Evolutionary conservation across 2,329 filamentous ascomycete genomes (phyloP).

Genomic region (Phaeosphaeria sp.): DNA sequence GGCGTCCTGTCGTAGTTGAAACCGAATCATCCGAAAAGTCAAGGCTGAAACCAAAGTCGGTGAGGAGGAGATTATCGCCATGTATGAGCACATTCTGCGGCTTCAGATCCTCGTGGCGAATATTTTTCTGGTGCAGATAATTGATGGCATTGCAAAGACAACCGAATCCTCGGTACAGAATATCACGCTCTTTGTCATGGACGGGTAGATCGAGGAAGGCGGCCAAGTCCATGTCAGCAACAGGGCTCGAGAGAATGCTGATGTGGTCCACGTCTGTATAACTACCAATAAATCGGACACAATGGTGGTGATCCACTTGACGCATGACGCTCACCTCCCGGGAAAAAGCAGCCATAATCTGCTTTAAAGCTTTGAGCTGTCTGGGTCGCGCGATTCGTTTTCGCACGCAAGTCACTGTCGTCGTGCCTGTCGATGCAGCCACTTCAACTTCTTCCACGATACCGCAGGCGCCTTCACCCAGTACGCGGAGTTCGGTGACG

Average conservation of each 20-base stretch:
- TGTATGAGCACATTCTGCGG: conserved; percentile 28
- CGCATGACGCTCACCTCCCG: conserved; percentile 24
- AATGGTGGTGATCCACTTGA: conserved; percentile 19
- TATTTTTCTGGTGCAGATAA: conserved; percentile 18
- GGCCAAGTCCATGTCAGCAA: conserved; percentile 27
- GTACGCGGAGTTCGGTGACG: not conserved
- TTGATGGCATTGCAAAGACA: conserved; percentile 15
- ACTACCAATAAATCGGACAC: conserved; percentile 17
- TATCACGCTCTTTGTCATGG: not conserved
- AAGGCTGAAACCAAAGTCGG: conserved; percentile 25
- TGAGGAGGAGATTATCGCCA: conserved; percentile 21
- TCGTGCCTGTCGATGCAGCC: not conserved
- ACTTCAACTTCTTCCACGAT: conserved; percentile 12
- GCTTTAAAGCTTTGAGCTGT: conserved; percentile 14
- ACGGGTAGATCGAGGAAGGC: conserved; percentile 11
- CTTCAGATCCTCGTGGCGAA: conserved; percentile 24
- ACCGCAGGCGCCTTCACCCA: conserved; percentile 14
- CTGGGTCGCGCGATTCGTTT: conserved; percentile 16
- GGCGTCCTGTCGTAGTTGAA: conserved; percentile 19
- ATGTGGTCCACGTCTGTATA: conserved; percentile 24
- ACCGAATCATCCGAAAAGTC: conserved; percentile 24
- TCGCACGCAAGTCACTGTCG: conserved; percentile 8
- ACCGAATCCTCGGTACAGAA: conserved; percentile 8
- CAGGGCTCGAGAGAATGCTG: conserved; percentile 14
- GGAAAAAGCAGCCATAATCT: conserved; percentile 19